Evolutionary conservation across 768 basidiomycete species (phyloP), one percentile per base, ranked within the genome.

Genomic region (Leccinum ochraceum): DNA sequence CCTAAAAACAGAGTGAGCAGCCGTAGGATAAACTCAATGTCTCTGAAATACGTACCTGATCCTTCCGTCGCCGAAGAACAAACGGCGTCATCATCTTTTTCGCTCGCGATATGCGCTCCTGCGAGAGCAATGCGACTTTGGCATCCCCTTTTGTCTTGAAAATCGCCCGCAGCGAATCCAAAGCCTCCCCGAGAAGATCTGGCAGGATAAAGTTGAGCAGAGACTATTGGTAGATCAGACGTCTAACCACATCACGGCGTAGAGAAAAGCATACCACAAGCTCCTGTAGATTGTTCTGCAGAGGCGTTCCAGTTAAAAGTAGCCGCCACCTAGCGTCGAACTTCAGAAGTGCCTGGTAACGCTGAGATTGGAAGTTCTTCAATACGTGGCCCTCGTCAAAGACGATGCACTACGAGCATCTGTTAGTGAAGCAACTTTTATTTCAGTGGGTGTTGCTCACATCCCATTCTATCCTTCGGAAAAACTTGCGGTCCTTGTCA

Each of bases 41-140:
- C 32, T 54, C 30, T 2, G 13, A n/a, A n/a, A n/a, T 37, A 62
- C 78, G 53, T 67, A 86, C 92, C 78, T 97, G 95, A 68, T 95
- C 94, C 76, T 99, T 99, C 67, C 95, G 85, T 60, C 97, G 85
- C n/a, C 97, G 89, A 20, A 99, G 81, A 24, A 98, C 95, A 73
- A 99, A 99, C 0, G 97, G 97, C 7, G 94, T 97, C 91, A 99
- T 94, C 95, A 99, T 98, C 74, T 94, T 94, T 78, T 98, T 96
- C 6, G 97, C 97, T 63, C 95, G 80, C 20, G 92, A 94, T 24
- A 98, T 92, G 54, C 97, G 90, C 71, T 95, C 90, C 69, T 93
- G 89, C 4, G 96, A 92, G 26, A 98, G 87, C 24, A 98, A 75
- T 28, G 92, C 90, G 54, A 91, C 85, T 60, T 91, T 91, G 13